Base-by-base conservation (phyloP, 1,284 basidiomycete genomes). In the Xanthoconium separans region DNA sequence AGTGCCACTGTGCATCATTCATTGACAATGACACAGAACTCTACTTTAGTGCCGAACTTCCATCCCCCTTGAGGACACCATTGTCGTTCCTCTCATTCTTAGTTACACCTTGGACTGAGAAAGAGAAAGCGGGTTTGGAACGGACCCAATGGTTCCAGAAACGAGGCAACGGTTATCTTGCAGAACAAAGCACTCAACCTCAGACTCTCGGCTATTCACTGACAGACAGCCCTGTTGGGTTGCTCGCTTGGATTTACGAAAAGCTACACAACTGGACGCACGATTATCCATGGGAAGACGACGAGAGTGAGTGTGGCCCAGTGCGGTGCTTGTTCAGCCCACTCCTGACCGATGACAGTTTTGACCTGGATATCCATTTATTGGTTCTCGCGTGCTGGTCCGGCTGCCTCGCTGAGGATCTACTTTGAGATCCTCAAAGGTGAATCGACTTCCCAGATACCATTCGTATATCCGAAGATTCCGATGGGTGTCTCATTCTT, bases 191-290 rank as follows among this genome's bases (percentile, higher is more conserved):
- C 2, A 82, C 79, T 1, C 74, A 76, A 53, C 83, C 83, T 1
- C 81, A 83, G 63, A 85, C 82, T 0, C 59, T 84, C 5, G 82
- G 80, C 0, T 84, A 84, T 58, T 63, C 70, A n/a, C 69, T 85
- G 2, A 65, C 75, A 0, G 83, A 84, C 61, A 83, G 81, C 18
- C 83, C 83, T 10, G 73, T 75, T 11, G 80, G 78, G 0, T 62
- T 85, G 27, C 71, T 84, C 1, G 80, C 76, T 0, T 85, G 82
- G 80, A 78, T 84, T 29, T 82, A 82, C 49, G 81, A 83, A 60
- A 84, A 85, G 56, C 65, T 83, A 1, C 68, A 77, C 4, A 61
- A 65, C n/a, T 82, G 81, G 78, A 74, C 77, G 1, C 81, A 83
- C 55, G 58, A 55, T 0, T 83, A 80, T 59, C 65, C 65, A 4